phyloP scores from a whole-genome alignment of 2,329 filamentous ascomycete genomes.

The Epichloe elymi region DNA sequence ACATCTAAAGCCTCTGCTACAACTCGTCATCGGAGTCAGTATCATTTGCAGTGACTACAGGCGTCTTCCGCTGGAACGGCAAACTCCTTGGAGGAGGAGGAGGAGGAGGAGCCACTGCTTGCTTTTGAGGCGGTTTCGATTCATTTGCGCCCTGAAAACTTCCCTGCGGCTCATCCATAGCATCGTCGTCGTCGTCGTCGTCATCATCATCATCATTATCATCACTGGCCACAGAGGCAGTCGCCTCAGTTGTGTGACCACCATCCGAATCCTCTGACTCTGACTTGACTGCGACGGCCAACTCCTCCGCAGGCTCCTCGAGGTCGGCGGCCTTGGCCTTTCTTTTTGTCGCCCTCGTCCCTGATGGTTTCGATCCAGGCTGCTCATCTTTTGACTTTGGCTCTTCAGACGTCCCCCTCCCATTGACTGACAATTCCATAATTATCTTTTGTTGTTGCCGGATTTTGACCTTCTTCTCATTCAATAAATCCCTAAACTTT shows the following conservation, averaged over 20 bases:
- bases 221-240: conserved; percentile 30
- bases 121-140: conserved; percentile 10
- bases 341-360: conserved; percentile 35
- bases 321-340: conserved; percentile 32
- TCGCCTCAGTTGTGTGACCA: conserved; percentile 27
- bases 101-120: conserved; percentile 18
- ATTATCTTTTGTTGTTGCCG: conserved; percentile 57
- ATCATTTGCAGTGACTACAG: conserved; percentile 25
- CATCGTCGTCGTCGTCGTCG: conserved; percentile 6
- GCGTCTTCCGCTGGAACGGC: conserved; percentile 28
- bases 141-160: not conserved
- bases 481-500: conserved; percentile 58
- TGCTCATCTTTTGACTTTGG: conserved; percentile 13
- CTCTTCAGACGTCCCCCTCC: conserved; percentile 13
- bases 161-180: not conserved
- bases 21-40: conserved; percentile 45
- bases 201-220: conserved; percentile 24
- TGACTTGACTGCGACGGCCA: conserved; percentile 24
- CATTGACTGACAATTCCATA: conserved; percentile 23
- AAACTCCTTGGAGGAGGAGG: conserved; percentile 28
- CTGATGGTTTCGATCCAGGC: conserved; percentile 14
- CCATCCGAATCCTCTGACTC: conserved; percentile 27
- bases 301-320: conserved; percentile 30
- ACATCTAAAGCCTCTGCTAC: conserved; percentile 12
- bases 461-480: conserved; percentile 72